phyloP scores from a whole-genome alignment of 2,329 filamentous ascomycete genomes.

The Arthrobotrys musiformis region DNA sequence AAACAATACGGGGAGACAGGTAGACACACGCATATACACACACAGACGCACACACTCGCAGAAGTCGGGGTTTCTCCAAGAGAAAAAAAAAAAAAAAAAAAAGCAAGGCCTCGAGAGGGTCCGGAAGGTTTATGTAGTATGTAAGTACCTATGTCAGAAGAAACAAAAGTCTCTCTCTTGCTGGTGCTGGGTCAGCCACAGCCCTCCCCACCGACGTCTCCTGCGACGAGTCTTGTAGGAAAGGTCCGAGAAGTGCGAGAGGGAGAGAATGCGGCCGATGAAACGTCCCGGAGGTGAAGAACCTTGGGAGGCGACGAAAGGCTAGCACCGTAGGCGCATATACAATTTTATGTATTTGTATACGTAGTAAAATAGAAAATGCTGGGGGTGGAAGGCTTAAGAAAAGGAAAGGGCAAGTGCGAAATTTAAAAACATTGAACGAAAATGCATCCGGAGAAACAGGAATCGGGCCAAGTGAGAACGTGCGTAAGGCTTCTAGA shows the following conservation, averaged over 20 bases:
- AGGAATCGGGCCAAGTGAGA: slow-evolving; percentile 47
- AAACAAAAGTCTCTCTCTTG: slow-evolving; percentile 9
- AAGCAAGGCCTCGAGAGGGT: slow-evolving; percentile 38
- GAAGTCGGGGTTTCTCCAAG: neutral
- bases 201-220: slow-evolving; percentile 43
- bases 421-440: slow-evolving; percentile 37
- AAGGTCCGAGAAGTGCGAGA: slow-evolving; percentile 16
- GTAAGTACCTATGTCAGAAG: neutral
- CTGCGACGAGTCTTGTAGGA: slow-evolving; percentile 48
- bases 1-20: slow-evolving; percentile 22
- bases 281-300: slow-evolving; percentile 43
- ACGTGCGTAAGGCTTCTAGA: slow-evolving; percentile 41
- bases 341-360: slow-evolving; percentile 20
- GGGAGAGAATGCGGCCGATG: slow-evolving; percentile 38
- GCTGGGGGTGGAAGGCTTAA: slow-evolving; percentile 9
- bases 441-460: slow-evolving; percentile 40
- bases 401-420: slow-evolving; percentile 28
- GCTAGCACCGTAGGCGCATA: slow-evolving; percentile 10
- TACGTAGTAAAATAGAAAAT: slow-evolving; percentile 6
- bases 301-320: slow-evolving; percentile 24
- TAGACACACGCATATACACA: neutral
- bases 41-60: neutral
- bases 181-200: slow-evolving; percentile 40
- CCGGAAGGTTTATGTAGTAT: slow-evolving; percentile 31
- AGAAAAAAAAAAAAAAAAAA: too few species aligned